Conservation (phyloP, 345 rosid species). For the Aquilaria yunnanensis region DNA sequence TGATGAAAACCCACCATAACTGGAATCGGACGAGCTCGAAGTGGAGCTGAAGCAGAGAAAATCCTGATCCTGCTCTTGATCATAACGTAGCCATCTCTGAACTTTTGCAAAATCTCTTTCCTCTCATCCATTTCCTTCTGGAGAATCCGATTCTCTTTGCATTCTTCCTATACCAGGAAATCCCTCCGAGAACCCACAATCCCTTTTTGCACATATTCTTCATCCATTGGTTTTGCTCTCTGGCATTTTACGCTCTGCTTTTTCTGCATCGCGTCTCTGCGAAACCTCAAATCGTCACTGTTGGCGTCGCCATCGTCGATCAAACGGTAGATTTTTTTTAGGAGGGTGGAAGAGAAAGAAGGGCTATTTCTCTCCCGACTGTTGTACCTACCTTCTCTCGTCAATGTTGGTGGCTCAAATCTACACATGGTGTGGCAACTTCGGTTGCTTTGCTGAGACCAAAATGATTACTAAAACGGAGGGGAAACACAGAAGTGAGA, state of each 20-base stretch:
- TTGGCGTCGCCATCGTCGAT: constrained; percentile 40
- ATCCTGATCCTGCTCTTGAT: constrained; percentile 34
- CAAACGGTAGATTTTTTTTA: constrained; percentile 79
- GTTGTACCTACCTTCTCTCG: constrained; percentile 12
- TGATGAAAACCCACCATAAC: constrained; percentile 59
- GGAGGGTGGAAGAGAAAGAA: constrained; percentile 78
- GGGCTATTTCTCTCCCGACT: constrained; percentile 30
- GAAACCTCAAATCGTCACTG: constrained; percentile 27
- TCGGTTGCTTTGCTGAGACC: not conserved
- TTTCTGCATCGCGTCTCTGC: constrained; percentile 9
- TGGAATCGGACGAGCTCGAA: constrained; percentile 71
- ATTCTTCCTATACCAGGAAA: constrained; percentile 37
- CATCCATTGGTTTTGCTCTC: constrained; percentile 25
- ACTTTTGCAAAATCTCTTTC: constrained; percentile 14
- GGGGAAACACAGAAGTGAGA: not conserved
- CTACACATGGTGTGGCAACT: constrained; percentile 20
- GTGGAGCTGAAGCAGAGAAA: constrained; percentile 47
- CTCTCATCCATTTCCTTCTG: not conserved
- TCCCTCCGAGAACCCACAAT: constrained; percentile 27
- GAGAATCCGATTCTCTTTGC: constrained; percentile 30
- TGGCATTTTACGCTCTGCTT: constrained; percentile 31
- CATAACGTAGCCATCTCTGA: constrained; percentile 18
- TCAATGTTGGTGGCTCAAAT: constrained; percentile 21
- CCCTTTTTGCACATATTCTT: constrained; percentile 17
- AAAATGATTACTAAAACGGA: not conserved